Conservation (phyloP, 345 rosid species). For the Adansonia digitata region DNA sequence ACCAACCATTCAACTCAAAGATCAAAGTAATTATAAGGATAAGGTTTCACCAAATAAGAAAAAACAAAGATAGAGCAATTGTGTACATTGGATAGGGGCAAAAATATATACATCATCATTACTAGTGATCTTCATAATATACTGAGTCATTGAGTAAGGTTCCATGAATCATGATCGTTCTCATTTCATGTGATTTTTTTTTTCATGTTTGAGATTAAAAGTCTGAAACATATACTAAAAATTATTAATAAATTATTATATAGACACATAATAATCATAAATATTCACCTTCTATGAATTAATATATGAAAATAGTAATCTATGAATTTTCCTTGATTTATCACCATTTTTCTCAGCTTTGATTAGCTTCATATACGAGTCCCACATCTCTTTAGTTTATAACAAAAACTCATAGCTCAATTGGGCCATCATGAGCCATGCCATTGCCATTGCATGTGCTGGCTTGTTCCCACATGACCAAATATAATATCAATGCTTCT, state of each 20-base stretch:
- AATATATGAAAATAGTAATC: no score
- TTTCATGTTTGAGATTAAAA: not conserved
- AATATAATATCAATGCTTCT: not conserved
- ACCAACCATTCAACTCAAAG: not conserved
- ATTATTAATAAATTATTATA: no score
- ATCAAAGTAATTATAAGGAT: not conserved
- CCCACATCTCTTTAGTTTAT: not conserved
- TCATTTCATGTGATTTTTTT: not conserved
- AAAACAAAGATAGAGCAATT: no score
- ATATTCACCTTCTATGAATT: no score
- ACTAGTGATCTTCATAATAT: not conserved
- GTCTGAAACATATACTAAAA: no score
- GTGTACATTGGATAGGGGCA: not conserved
- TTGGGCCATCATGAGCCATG: conserved; percentile 5
- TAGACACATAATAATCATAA: no score
- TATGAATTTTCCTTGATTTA: not conserved
- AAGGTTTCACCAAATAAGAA: not conserved
- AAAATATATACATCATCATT: not conserved
- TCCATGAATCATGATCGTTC: not conserved
- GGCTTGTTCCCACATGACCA: conserved; percentile 9
- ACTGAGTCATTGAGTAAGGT: not conserved
- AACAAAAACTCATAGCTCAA: not conserved
- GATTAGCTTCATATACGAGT: not conserved
- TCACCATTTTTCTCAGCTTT: not conserved
- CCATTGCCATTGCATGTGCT: not conserved